Conservation (phyloP, 2,329 filamentous ascomycete genomes). For the Raffaelea ambrosiae region DNA sequence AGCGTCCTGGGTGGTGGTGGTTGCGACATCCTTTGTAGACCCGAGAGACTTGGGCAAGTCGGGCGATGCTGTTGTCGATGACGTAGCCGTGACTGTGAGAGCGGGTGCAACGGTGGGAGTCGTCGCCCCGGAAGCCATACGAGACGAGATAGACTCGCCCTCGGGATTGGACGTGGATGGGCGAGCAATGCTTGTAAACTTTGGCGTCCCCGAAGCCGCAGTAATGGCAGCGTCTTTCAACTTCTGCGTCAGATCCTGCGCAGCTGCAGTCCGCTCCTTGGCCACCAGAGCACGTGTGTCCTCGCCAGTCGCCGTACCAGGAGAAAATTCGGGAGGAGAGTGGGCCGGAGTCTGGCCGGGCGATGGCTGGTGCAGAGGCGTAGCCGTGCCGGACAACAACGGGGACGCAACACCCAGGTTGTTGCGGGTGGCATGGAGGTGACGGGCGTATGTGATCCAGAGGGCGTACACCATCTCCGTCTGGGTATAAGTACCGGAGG, state of each 20-base stretch:
- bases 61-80: background rate
- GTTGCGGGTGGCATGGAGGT: slow-evolving; percentile 69
- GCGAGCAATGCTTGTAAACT: too few relatives aligned
- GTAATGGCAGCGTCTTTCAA: slow-evolving; percentile 40
- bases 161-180: too few relatives aligned
- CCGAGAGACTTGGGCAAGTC: slow-evolving; percentile 4
- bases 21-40: slow-evolving; percentile 23
- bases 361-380: slow-evolving; percentile 70
- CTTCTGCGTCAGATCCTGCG: slow-evolving; percentile 44
- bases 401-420: slow-evolving; percentile 54
- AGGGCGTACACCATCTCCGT: slow-evolving; percentile 86
- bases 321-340: slow-evolving; percentile 47
- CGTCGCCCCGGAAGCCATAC: background rate
- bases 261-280: slow-evolving; percentile 31
- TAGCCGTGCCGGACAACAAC: slow-evolving; percentile 53
- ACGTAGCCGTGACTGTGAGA: background rate
- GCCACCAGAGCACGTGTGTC: background rate
- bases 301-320: slow-evolving; percentile 33
- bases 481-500: slow-evolving; percentile 37
- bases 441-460: slow-evolving; percentile 94
- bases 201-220: too few relatives aligned
- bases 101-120: slow-evolving; percentile 6
- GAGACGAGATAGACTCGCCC: too few relatives aligned
- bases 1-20: slow-evolving; percentile 15
- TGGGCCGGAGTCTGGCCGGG: slow-evolving; percentile 61